Percentiles rank a stretch among this genome's conserved stretches.
Evolutionary conservation across 116 monocot species (phyloP).

Genomic region (Zostera marina): DNA sequence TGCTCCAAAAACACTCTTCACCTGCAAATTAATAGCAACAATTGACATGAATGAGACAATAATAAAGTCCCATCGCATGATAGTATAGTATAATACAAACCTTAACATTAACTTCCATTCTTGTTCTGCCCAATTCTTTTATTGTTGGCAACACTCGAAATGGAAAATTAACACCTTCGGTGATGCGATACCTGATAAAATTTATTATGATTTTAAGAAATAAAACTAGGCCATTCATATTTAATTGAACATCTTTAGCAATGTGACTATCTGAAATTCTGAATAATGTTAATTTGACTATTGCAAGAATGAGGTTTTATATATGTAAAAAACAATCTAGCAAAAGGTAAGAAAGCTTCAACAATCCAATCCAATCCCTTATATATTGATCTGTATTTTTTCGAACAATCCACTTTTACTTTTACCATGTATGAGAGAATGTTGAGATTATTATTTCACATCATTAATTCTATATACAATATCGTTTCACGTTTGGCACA

Average conservation of each 20-base stretch:
- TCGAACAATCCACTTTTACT: too few species aligned
- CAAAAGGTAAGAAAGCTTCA: too few species aligned
- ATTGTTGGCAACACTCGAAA: conserved; percentile 93
- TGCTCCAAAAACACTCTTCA: conserved; percentile 93
- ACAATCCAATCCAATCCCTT: too few species aligned
- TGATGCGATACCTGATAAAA: conserved; percentile 70
- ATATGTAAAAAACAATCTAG: too few species aligned
- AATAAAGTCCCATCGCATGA: neutral
- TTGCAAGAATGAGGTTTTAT: too few species aligned
- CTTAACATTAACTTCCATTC: conserved; percentile 98
- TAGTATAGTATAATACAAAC: conserved; percentile 16
- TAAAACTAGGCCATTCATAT: neutral
- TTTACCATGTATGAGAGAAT: too few species aligned
- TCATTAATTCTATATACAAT: too few species aligned
- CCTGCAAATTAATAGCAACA: conserved; percentile 26
- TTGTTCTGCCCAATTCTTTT: conserved; percentile 88
- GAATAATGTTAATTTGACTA: too few species aligned
- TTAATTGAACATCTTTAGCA: neutral
- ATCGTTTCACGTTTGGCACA: too few species aligned
- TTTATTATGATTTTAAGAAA: neutral
- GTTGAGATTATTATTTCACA: too few species aligned
- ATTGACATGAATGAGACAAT: neutral
- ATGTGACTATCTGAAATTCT: neutral
- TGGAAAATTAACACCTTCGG: conserved; percentile 88
- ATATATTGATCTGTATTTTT: too few species aligned